Conservation (phyloP, 805 yeast genomes). For the Isabelozyma gotoi region DNA sequence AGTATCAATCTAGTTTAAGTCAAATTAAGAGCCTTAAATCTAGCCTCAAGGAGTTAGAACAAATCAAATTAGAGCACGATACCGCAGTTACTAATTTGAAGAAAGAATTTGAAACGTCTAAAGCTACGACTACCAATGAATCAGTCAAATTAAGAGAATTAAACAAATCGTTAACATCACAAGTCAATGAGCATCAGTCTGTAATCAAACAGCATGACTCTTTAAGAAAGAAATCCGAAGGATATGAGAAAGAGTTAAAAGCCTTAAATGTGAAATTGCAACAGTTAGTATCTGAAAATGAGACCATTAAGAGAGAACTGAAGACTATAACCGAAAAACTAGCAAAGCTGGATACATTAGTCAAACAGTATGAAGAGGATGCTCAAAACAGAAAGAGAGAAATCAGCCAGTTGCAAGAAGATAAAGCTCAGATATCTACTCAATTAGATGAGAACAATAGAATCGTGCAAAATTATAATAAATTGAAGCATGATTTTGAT, state of each 20-base stretch:
- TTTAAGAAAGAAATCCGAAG: neutral
- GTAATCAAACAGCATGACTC: neutral
- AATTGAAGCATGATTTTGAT: slow-evolving; percentile 20
- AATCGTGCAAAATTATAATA: slow-evolving; percentile 31
- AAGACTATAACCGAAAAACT: neutral
- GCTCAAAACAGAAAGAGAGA: neutral
- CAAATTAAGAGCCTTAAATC: slow-evolving; percentile 16
- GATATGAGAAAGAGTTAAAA: neutral
- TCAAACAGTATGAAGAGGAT: neutral
- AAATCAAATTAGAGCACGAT: neutral
- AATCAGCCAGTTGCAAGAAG: slow-evolving; percentile 13
- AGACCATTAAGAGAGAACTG: neutral
- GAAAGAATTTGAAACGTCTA: neutral
- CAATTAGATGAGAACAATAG: slow-evolving; percentile 45
- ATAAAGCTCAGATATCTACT: slow-evolving; percentile 20
- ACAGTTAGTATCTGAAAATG: neutral
- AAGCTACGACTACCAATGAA: neutral
- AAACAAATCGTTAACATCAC: neutral
- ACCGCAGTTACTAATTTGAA: neutral
- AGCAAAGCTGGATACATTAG: neutral
- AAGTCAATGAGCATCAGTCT: neutral
- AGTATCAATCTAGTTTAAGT: slow-evolving; percentile 11
- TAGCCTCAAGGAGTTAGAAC: slow-evolving; percentile 27
- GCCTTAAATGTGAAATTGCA: neutral
- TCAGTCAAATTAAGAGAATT: slow-evolving; percentile 1